A percentile compares a stretch with the other conserved stretches of the same genome.
Evolutionary conservation across 2,329 filamentous ascomycete genomes (phyloP).

Genomic region (Nigrospora oryzae): DNA sequence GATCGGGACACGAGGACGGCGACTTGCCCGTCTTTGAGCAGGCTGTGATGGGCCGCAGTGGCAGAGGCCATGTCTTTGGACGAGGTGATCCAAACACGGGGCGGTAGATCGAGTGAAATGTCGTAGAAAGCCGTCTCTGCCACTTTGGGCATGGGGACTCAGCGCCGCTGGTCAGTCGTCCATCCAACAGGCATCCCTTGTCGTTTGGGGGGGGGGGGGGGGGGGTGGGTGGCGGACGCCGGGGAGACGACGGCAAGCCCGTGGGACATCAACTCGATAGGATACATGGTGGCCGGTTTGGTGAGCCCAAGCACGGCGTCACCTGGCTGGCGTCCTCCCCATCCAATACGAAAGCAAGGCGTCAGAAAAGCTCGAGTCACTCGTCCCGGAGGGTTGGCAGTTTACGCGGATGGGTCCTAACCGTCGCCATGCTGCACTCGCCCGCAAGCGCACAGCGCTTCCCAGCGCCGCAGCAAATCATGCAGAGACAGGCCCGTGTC

Average conservation of each 20-base stretch:
- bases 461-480: slow-evolving; percentile 15
- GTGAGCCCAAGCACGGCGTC: too few relatives aligned
- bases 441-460: slow-evolving; percentile 19
- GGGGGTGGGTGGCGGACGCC: too few relatives aligned
- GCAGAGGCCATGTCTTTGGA: slow-evolving; percentile 4
- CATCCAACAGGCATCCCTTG: too few relatives aligned
- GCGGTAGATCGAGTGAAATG: slow-evolving; percentile 6
- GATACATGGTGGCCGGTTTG: too few relatives aligned
- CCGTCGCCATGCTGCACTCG: slow-evolving; percentile 26
- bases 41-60: slow-evolving; percentile 5
- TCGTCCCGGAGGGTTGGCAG: slow-evolving; percentile 19
- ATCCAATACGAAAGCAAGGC: not conserved
- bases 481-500: slow-evolving; percentile 14
- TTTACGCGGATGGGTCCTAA: slow-evolving; percentile 21
- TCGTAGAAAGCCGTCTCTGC: not conserved
- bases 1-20: slow-evolving; percentile 25
- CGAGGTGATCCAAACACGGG: slow-evolving; percentile 1
- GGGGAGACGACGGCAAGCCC: too few relatives aligned
- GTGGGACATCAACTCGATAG: too few relatives aligned
- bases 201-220: too few relatives aligned
- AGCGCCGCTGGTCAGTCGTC: too few relatives aligned
- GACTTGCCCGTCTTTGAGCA: slow-evolving; percentile 11
- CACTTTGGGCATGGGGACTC: too few relatives aligned
- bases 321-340: not conserved
- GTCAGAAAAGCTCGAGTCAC: slow-evolving; percentile 28